phyloP scores from a whole-genome alignment of 192 early-diverging fungal species.

The Spizellomyces sp. region DNA sequence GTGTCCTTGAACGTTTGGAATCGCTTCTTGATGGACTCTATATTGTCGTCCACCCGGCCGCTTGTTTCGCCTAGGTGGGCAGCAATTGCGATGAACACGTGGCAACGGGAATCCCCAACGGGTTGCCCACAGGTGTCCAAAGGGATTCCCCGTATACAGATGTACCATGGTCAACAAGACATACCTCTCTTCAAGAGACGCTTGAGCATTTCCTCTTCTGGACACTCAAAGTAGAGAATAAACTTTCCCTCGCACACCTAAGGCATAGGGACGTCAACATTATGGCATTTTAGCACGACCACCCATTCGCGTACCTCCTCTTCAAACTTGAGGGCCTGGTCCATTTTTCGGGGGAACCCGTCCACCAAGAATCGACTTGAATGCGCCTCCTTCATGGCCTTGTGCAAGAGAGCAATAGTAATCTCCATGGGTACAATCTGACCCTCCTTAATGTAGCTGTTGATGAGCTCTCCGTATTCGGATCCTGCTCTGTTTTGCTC shows the following conservation, averaged over 20 bases:
- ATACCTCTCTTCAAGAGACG: slow-evolving; percentile 85
- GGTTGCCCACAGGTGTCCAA: too few species aligned
- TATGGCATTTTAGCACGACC: background rate
- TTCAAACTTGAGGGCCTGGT: slow-evolving; percentile 94
- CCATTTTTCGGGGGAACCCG: slow-evolving; percentile 93
- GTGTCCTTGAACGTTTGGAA: slow-evolving; percentile 86
- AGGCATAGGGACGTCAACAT: background rate
- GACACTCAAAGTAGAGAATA: slow-evolving; percentile 93
- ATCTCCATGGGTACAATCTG: slow-evolving; percentile 96
- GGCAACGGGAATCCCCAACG: too few species aligned
- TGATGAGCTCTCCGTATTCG: slow-evolving; percentile 89
- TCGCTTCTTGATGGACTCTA: slow-evolving; percentile 93
- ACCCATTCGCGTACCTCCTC: slow-evolving; percentile 65
- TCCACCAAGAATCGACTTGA: slow-evolving; percentile 87
- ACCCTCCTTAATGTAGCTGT: slow-evolving; percentile 88
- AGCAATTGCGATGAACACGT: background rate
- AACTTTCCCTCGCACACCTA: slow-evolving; percentile 70
- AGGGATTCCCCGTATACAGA: background rate
- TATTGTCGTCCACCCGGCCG: slow-evolving; percentile 93
- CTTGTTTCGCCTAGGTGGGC: slow-evolving; percentile 75
- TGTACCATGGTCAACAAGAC: background rate
- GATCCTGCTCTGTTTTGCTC: slow-evolving; percentile 84
- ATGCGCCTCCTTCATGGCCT: slow-evolving; percentile 78
- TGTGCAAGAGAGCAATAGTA: slow-evolving; percentile 87
- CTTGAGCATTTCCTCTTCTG: slow-evolving; percentile 88